Evolutionary conservation across 768 basidiomycete species (phyloP).

Genomic region (Suillus lakei): DNA sequence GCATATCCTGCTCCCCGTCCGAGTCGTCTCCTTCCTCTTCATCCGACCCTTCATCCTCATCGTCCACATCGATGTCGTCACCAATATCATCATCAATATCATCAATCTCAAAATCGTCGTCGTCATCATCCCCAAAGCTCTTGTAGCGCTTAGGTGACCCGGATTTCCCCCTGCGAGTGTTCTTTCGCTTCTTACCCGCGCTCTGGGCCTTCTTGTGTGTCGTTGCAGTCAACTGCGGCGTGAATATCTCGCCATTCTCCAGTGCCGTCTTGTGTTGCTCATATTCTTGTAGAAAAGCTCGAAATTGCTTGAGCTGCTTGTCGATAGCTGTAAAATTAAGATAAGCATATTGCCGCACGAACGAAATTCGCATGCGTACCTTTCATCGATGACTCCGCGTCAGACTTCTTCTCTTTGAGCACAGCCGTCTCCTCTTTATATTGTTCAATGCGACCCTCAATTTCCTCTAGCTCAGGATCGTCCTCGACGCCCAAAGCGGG

Average conservation of each 20-base stretch:
- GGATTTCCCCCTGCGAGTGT: conserved; percentile 40
- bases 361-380: conserved; percentile 33
- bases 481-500: conserved; percentile 53
- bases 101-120: conserved; percentile 41
- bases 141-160: conserved; percentile 52
- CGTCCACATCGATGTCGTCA: conserved; percentile 19
- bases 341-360: not conserved
- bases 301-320: conserved; percentile 41
- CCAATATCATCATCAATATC: conserved; percentile 22
- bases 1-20: conserved; percentile 22
- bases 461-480: conserved; percentile 54
- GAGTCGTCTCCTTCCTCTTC: conserved; percentile 27
- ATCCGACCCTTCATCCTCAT: conserved; percentile 15
- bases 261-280: conserved; percentile 52
- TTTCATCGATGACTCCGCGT: conserved; percentile 45
- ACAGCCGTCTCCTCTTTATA: conserved; percentile 40
- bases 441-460: conserved; percentile 50
- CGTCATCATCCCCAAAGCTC: conserved; percentile 30
- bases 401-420: conserved; percentile 46
- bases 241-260: conserved; percentile 48
- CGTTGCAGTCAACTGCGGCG: conserved; percentile 42
- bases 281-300: conserved; percentile 44
- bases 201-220: conserved; percentile 23
- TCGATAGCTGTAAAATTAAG: conserved; percentile 41
- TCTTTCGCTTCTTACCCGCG: conserved; percentile 56